These are phyloP conservation scores for Purpureocillium takamizusanense DNA, from an alignment of 2,329 filamentous ascomycete species.

Conservation along the genomic window DNA sequence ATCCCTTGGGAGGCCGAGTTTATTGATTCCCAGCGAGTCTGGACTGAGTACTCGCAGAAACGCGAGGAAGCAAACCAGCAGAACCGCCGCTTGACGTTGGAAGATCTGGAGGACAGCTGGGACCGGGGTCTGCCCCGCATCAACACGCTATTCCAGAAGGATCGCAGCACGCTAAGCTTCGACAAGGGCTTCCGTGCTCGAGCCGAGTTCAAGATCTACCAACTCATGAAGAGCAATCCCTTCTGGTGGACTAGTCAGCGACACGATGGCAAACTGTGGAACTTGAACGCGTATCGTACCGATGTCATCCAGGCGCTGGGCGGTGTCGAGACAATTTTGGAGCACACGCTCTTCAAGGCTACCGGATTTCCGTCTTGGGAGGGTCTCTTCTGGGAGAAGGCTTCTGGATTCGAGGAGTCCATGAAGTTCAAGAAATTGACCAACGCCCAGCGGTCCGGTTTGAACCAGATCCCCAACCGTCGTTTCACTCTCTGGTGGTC, in stretches of 20 bases:
- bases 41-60: slow-evolving; percentile 99
- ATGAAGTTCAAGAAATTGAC: slow-evolving; percentile 99
- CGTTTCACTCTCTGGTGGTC: slow-evolving; percentile 99
- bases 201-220: slow-evolving; percentile 96
- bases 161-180: slow-evolving; percentile 91
- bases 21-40: slow-evolving; percentile 96
- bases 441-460: slow-evolving; percentile 90
- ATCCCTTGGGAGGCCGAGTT: slow-evolving; percentile 99
- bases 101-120: slow-evolving; percentile 97
- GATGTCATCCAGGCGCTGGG: slow-evolving; percentile 95
- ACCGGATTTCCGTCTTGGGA: slow-evolving; percentile 97
- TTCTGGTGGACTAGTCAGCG: slow-evolving; percentile 99
- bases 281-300: slow-evolving; percentile 88
- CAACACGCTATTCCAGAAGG: slow-evolving; percentile 98
- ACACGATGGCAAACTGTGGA: slow-evolving; percentile 97
- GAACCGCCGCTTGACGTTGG: slow-evolving; percentile 85
- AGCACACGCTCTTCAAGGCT: slow-evolving; percentile 93
- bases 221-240: slow-evolving; percentile 97
- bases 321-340: slow-evolving; percentile 94
- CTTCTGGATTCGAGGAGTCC: slow-evolving; percentile 43
- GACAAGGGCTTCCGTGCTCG: slow-evolving; percentile 96
- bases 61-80: slow-evolving; percentile 94
- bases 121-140: slow-evolving; percentile 95
- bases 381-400: slow-evolving; percentile 83
- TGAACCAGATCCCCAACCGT: slow-evolving; percentile 98